Conservation (phyloP, 2,329 filamentous ascomycete genomes). For the Epichloe coenophiala region DNA sequence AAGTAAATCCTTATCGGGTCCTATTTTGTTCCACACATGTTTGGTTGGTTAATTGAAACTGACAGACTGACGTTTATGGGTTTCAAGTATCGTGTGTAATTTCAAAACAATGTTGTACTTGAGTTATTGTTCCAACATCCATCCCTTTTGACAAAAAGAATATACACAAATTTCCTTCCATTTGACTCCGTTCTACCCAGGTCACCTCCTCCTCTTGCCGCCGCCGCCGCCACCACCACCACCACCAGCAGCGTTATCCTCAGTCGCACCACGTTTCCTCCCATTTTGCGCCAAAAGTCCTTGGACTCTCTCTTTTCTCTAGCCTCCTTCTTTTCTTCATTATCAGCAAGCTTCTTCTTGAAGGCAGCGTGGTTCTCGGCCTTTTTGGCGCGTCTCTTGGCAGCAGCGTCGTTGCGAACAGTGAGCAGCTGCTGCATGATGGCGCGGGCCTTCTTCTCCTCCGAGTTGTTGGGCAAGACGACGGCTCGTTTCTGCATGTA, state of each 20-base stretch:
- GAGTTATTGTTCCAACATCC: no score
- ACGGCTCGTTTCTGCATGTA: slow-evolving; percentile 95
- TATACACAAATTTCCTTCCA: background rate
- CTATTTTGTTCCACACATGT: no score
- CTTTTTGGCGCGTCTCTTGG: slow-evolving; percentile 77
- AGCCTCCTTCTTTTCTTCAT: slow-evolving; percentile 70
- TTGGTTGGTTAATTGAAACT: no score
- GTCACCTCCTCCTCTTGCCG: slow-evolving; percentile 21
- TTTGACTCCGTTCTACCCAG: background rate
- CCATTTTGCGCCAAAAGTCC: slow-evolving; percentile 91
- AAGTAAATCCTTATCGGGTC: no score
- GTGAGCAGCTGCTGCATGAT: slow-evolving; percentile 90
- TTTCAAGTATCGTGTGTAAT: no score
- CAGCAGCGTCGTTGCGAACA: slow-evolving; percentile 77
- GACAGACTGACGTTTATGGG: no score
- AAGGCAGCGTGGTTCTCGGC: slow-evolving; percentile 74
- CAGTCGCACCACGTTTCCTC: slow-evolving; percentile 43
- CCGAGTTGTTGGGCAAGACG: slow-evolving; percentile 61
- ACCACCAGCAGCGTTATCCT: slow-evolving; percentile 23
- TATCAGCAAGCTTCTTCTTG: slow-evolving; percentile 68
- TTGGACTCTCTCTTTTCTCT: slow-evolving; percentile 84
- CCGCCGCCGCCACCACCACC: slow-evolving; percentile 18
- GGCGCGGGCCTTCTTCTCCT: slow-evolving; percentile 80
- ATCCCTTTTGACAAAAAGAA: background rate
- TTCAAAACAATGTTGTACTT: no score